These are phyloP conservation scores for Eimeria zaria DNA, from an alignment of 169 alveolate genomes.

Conservation along the genomic window DNA sequence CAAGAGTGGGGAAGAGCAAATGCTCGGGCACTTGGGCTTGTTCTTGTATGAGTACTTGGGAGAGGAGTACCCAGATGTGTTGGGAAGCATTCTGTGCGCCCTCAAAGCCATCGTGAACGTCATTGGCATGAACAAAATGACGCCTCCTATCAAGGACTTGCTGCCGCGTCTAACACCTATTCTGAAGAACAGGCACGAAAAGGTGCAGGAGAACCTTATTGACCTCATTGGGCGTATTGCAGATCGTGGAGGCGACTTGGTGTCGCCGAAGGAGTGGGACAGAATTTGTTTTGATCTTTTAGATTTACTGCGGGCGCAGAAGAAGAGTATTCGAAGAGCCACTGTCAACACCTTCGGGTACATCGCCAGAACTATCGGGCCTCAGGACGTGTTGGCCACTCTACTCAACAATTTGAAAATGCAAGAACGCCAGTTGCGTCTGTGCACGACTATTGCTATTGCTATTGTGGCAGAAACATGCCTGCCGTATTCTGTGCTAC, in stretches of 20 bases:
- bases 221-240: conserved; percentile 99
- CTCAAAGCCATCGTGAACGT: conserved; percentile 99
- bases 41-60: conserved; percentile 99
- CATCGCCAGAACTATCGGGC: conserved; percentile 99
- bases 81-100: conserved; percentile 99
- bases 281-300: conserved; percentile 99
- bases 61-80: conserved; percentile 99
- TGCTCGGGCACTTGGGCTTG: conserved; percentile 98
- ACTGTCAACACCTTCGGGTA: conserved; percentile 99
- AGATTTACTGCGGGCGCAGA: conserved; percentile 98
- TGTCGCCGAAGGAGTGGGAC: conserved; percentile 99
- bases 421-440: conserved; percentile 99
- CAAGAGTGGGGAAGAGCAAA: conserved; percentile 98
- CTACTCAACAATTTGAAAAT: conserved; percentile 95
- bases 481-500: conserved; percentile 99
- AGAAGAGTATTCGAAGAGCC: conserved; percentile 98
- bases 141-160: conserved; percentile 99
- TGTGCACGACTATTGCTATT: conserved; percentile 91
- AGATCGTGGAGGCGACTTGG: conserved; percentile 99
- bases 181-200: conserved; percentile 99
- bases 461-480: conserved; percentile 99
- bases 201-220: conserved; percentile 94
- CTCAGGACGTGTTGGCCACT: conserved; percentile 99
- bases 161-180: conserved; percentile 99
- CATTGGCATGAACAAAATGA: conserved; percentile 99